These are phyloP conservation scores for Abrus precatorius DNA, from an alignment of 306 rosid species.

Conservation along the genomic window DNA sequence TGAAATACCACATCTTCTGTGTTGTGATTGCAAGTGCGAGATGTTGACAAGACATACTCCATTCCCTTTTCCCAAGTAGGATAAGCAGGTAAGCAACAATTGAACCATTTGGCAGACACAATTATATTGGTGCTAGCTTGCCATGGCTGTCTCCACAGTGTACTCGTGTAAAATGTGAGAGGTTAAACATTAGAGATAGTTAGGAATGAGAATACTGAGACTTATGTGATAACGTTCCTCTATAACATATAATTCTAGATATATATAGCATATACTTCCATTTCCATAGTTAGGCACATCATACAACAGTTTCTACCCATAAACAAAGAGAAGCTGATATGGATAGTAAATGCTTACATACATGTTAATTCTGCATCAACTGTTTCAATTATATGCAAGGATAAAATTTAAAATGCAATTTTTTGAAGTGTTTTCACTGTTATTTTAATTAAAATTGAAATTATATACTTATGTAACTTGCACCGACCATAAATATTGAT, in stretches of 20 bases:
- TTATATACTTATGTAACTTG: no score
- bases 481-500: no score
- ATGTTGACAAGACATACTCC: not conserved
- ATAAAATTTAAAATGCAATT: no score
- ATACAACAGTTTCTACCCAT: no score
- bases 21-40: not conserved
- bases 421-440: no score
- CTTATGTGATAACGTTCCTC: no score
- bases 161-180: slow-evolving; percentile 8
- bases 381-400: not conserved
- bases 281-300: no score
- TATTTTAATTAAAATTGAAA: no score
- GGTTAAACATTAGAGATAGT: no score
- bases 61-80: not conserved
- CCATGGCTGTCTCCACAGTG: not conserved
- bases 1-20: not conserved
- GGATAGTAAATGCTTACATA: not conserved
- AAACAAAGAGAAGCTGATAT: not conserved
- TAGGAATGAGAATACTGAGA: no score
- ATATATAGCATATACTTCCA: no score
- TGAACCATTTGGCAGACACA: not conserved
- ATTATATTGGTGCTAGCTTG: not conserved
- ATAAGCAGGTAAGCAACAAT: not conserved
- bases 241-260: no score
- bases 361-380: not conserved